A percentile compares a stretch with the other conserved stretches of the same genome.
Conservation (phyloP, 495 filamentous ascomycete genomes). For the Schizothecium vesticola region DNA sequence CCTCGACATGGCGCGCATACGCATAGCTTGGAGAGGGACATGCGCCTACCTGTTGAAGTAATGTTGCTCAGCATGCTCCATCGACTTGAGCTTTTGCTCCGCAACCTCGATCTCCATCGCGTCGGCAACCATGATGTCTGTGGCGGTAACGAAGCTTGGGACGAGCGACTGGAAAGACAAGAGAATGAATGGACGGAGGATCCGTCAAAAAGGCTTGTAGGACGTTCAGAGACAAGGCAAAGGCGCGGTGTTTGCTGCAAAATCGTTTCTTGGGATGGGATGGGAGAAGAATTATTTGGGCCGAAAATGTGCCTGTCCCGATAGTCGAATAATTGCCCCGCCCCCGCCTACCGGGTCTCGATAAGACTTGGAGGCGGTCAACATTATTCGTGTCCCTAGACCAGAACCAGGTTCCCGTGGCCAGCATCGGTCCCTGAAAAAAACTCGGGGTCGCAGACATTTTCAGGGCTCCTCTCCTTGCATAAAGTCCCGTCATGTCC, state of each 20-base stretch:
- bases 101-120: conserved; percentile 45
- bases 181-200: neutral
- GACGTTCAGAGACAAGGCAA: neutral
- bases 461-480: neutral
- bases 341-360: conserved; percentile 1
- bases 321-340: conserved; percentile 10
- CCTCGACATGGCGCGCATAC: neutral
- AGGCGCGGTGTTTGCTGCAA: neutral
- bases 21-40: too few species aligned
- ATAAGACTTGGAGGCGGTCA: conserved; percentile 1
- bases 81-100: conserved; percentile 51
- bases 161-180: neutral
- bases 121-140: conserved; percentile 33
- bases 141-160: neutral
- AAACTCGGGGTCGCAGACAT: neutral
- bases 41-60: conserved; percentile 86
- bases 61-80: conserved; percentile 86
- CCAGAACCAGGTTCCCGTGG: neutral
- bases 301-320: conserved; percentile 6
- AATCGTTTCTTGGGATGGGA: neutral
- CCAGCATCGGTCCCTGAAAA: neutral
- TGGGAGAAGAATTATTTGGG: conserved; percentile 1
- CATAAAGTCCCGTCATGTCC: neutral
- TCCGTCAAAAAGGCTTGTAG: neutral
- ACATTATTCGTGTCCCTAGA: neutral